Base-by-base conservation (phyloP, 176 grass and related monocot genomes). In the Avena atlantica region DNA sequence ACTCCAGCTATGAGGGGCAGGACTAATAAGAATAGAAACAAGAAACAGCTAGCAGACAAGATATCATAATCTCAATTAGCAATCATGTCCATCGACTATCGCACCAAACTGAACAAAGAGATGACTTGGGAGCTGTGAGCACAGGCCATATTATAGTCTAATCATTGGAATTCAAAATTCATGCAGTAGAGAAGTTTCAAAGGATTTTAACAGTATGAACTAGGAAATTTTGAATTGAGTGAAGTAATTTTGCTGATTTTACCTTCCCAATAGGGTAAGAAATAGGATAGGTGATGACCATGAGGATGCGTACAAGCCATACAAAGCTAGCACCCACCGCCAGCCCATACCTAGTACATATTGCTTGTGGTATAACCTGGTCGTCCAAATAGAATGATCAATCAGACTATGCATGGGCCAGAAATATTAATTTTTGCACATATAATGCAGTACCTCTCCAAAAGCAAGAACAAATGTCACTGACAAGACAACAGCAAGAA, bases 321-420 rank as follows among this genome's bases (percentile, higher is more conserved):
- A 94, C 94, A 78, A 99, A 92, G 87, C 90, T 99, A 89, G 97
- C 91, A 86, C 97, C 97, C 24, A 99, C 97, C n/a, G 90, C 94
- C 69, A 99, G 81, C 61, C 97, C 97, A 84, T 99, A 99, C 91
- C 94, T 93, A 19, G 97, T 94, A 85, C 97, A 99, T 78, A 99
- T 99, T 72, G 97, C 97, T 94, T 99, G 97, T 79, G 97, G 97
- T 90, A 99, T 96, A 81, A 99, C 97, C 97, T 99, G 83, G 79
- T 78, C 71, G 66, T 74, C 71, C 11, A 85, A 92, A 86, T 64
- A 24, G n/a, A 74, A 90, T 77, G 13, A 66, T 89, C 75, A 81
- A 19, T 64, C 52, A 75, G 60, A 78, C 68, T 47, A 69, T 53
- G 13, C 27, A 15, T 77, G 17, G 25, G 21, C 9, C 9, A 31